Base-by-base conservation (phyloP, 768 basidiomycete genomes). In the Leccinum variicolor region DNA sequence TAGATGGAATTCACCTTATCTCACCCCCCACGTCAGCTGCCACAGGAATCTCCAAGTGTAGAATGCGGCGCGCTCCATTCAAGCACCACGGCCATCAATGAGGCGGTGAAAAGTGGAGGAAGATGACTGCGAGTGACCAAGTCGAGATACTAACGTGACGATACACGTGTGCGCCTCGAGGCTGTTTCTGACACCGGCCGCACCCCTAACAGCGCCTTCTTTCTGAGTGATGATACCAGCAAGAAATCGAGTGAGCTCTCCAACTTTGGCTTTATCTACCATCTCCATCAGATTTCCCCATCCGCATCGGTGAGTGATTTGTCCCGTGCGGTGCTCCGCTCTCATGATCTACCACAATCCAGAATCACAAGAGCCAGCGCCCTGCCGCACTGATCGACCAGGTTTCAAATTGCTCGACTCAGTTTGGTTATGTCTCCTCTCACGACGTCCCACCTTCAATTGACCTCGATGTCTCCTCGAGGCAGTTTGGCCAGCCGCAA, bases 391-490 rank as follows among this genome's bases (percentile, higher is more conserved):
- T 15, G 60, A 58, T 61, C 28, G 31, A 60, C 66, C 6, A 53
- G 11, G 53, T 69, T 67, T 59, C 58, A 70, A 69, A 69, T 66
- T 50, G 7, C 34, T 17, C 58, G 29, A 61, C 57, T 57, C 54
- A 62, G 60, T 56, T 53, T 52, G 52, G 48, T 15, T 52, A 54
- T 53, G 53, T 57, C 59, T 51, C 49, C 52, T 47, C 54, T 31
- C 50, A 61, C 58, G 59, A 58, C 25, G 31, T 55, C 53, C 59
- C 60, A 58, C 58, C 59, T 64, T 67, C 41, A 47, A 54, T 53
- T 21, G 26, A 52, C 66, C 69, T 69, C 64, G 55, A 71, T 60
- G 62, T 6, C 36, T 52, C 71, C 70, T 72, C 72, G 67, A 72
- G 71, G 71, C 67, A 49, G 33, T 58, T 57, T 47, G 51, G 50